A percentile compares a stretch with the other conserved stretches of the same genome.
These are phyloP conservation scores for Coprinopsis cinerea DNA, from an alignment of 768 basidiomycete genomes.

Conservation along the genomic window DNA sequence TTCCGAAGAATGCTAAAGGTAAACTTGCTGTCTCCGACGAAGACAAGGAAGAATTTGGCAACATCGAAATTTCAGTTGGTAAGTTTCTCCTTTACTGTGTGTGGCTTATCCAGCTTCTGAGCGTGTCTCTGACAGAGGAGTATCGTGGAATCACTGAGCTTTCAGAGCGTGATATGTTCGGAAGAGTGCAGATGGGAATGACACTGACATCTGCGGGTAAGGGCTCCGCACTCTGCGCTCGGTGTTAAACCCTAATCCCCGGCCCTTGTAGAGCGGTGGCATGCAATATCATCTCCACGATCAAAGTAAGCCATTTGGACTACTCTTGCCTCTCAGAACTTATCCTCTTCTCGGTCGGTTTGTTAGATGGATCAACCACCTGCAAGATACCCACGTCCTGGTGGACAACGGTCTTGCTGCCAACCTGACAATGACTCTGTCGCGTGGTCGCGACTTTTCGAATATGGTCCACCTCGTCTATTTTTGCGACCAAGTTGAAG, in stretches of 20 bases:
- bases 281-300: slow-evolving; percentile 70
- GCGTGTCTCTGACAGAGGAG: slow-evolving; percentile 54
- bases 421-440: slow-evolving; percentile 56
- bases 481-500: slow-evolving; percentile 50
- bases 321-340: too few relatives aligned
- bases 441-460: slow-evolving; percentile 70
- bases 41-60: slow-evolving; percentile 45
- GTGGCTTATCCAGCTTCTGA: background rate
- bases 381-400: slow-evolving; percentile 52
- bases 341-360: slow-evolving; percentile 4
- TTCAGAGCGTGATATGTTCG: slow-evolving; percentile 74
- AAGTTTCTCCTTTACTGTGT: slow-evolving; percentile 17
- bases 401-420: slow-evolving; percentile 53
- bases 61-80: slow-evolving; percentile 64
- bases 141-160: slow-evolving; percentile 50
- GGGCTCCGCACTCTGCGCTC: slow-evolving; percentile 3
- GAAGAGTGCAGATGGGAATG: slow-evolving; percentile 78
- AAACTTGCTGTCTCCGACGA: slow-evolving; percentile 46
- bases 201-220: slow-evolving; percentile 66
- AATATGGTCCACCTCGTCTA: slow-evolving; percentile 64
- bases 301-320: slow-evolving; percentile 32
- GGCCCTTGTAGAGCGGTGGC: slow-evolving; percentile 57
- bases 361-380: slow-evolving; percentile 55
- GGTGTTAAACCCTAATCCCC: background rate
- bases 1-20: too few relatives aligned